phyloP scores from a whole-genome alignment of 148 eudicot genomes.

The Camellia japonica region DNA sequence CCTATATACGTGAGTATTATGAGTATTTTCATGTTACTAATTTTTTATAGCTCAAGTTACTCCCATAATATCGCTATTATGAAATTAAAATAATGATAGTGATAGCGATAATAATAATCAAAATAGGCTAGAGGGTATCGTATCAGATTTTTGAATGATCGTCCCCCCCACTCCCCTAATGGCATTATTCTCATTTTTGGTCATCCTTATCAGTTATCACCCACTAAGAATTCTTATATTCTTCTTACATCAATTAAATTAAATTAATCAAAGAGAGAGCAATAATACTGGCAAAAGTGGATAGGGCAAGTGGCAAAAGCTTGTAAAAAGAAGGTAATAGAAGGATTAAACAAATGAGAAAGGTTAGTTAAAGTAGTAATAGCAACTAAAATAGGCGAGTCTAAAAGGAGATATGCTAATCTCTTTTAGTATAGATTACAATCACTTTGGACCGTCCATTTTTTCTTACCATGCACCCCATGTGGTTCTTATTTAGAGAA shows the following conservation, averaged over 20 bases:
- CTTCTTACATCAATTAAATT: not conserved
- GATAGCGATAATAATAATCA: too few relatives aligned
- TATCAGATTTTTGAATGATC: constrained; percentile 4
- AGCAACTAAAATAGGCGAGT: not conserved
- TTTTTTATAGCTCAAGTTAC: not conserved
- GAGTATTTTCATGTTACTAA: too few relatives aligned
- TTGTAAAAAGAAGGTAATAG: constrained; percentile 6
- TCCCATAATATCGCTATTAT: not conserved
- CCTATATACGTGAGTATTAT: too few relatives aligned
- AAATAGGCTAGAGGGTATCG: not conserved
- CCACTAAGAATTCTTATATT: not conserved
- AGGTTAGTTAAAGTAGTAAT: constrained; percentile 5
- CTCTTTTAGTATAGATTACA: constrained; percentile 2
- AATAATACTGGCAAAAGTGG: not conserved
- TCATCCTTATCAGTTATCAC: not conserved
- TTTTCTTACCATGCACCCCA: constrained; percentile 5
- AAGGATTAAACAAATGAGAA: not conserved
- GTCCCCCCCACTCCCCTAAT: not conserved
- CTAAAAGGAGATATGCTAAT: not conserved
- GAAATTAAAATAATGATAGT: not conserved
- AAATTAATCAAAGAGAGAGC: not conserved
- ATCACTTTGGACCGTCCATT: constrained; percentile 11
- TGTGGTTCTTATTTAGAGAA: not conserved
- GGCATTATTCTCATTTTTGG: constrained; percentile 18
- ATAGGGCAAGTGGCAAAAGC: not conserved